Conservation (phyloP, 2,329 filamentous ascomycete genomes). For the Teratosphaeria destructans region DNA sequence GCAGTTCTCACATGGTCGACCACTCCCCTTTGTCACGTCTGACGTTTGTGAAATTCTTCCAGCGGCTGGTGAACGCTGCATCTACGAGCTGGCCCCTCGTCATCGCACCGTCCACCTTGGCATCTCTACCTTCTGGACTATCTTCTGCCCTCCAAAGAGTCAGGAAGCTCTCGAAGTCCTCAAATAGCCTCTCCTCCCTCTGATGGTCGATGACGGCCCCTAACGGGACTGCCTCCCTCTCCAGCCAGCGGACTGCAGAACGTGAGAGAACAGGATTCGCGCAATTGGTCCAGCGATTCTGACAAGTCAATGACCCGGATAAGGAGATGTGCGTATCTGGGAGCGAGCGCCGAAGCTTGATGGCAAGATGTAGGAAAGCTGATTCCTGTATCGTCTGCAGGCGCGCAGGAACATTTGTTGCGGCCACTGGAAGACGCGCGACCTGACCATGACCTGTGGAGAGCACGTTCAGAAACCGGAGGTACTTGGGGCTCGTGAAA, state of each 20-base stretch:
- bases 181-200: slow-evolving; percentile 10
- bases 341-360: slow-evolving; percentile 1
- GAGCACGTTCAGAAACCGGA: background rate
- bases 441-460: background rate
- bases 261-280: background rate
- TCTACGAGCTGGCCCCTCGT: slow-evolving; percentile 9
- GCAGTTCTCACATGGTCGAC: background rate
- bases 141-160: slow-evolving; percentile 13
- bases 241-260: slow-evolving; percentile 8
- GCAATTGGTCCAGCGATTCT: background rate
- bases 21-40: slow-evolving; percentile 3
- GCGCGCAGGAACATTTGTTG: background rate
- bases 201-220: slow-evolving; percentile 6
- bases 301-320: background rate
- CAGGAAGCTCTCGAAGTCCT: slow-evolving; percentile 14
- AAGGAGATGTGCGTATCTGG: background rate
- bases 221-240: slow-evolving; percentile 7
- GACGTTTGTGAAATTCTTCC: slow-evolving; percentile 7
- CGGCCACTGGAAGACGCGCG: background rate
- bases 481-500: background rate
- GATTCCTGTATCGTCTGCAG: background rate
- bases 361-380: background rate
- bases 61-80: slow-evolving; percentile 13
- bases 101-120: slow-evolving; percentile 2
- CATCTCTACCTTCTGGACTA: slow-evolving; percentile 5